Evolutionary conservation across 2,329 filamentous ascomycete species (phyloP).

Genomic region (Aspergillus eucalypticola): DNA sequence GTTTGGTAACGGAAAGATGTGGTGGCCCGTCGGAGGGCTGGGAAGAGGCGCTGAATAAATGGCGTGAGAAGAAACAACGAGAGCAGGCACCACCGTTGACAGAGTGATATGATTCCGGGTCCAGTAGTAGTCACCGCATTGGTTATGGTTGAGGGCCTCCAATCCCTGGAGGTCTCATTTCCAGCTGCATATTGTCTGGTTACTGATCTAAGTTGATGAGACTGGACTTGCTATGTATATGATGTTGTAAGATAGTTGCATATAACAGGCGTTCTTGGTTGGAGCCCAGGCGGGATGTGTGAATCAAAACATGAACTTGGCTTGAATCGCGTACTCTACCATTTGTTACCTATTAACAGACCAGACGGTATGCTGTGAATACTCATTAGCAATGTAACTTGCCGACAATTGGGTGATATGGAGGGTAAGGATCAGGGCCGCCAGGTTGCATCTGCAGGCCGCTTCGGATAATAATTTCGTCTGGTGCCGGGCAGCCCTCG

Average conservation of each 20-base stretch:
- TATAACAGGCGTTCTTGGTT: constrained; percentile 11
- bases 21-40: constrained; percentile 59
- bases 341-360: not conserved
- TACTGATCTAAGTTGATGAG: not conserved
- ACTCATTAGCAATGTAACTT: not conserved
- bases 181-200: not conserved
- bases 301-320: not conserved
- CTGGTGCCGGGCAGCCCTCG: constrained; percentile 11
- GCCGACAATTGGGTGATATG: not conserved
- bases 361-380: too few relatives aligned
- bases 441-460: constrained; percentile 6
- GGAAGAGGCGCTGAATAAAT: constrained; percentile 65
- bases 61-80: constrained; percentile 51
- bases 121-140: not conserved
- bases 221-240: constrained; percentile 9
- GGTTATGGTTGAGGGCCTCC: not conserved
- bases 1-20: constrained; percentile 73
- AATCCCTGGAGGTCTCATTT: not conserved
- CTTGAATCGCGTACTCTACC: not conserved
- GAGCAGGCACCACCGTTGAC: constrained; percentile 5
- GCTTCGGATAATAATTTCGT: constrained; percentile 18
- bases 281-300: not conserved
- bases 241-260: constrained; percentile 18
- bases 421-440: not conserved
- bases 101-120: not conserved